These are phyloP conservation scores for Microdochium trichocladiopsis DNA, from an alignment of 2,329 filamentous ascomycete genomes.

Conservation along the genomic window DNA sequence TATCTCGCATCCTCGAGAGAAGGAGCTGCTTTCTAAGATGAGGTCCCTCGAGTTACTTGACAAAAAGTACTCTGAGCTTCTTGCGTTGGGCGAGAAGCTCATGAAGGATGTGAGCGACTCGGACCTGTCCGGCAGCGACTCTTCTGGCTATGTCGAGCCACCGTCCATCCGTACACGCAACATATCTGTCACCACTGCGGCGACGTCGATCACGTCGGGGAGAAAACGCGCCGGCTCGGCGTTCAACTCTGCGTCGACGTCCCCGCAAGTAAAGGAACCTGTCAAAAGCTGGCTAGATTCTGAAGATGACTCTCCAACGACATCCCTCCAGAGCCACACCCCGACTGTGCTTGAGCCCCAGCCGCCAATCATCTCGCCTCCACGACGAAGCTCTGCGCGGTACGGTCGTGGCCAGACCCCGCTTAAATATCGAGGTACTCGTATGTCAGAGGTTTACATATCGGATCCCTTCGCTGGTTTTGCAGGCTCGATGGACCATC, in stretches of 20 bases:
- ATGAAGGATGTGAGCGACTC: conserved; percentile 16
- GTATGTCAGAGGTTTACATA: background rate
- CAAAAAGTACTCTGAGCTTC: conserved; percentile 14
- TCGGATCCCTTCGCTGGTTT: background rate
- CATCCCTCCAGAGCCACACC: background rate
- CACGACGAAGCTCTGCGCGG: background rate
- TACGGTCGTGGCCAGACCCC: background rate
- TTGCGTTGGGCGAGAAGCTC: conserved; percentile 10
- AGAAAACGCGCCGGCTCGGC: conserved; percentile 17
- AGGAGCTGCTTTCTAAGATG: conserved; percentile 8
- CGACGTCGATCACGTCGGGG: conserved; percentile 30
- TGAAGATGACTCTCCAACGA: conserved; percentile 3
- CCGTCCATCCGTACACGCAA: conserved; percentile 23
- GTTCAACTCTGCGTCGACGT: conserved; percentile 10
- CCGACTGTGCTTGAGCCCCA: background rate
- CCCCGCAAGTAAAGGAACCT: conserved; percentile 11
- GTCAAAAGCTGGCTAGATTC: conserved; percentile 22
- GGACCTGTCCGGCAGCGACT: conserved; percentile 24
- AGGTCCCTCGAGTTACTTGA: conserved; percentile 15
- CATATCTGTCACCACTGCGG: conserved; percentile 29
- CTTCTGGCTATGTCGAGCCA: conserved; percentile 25
- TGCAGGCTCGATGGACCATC: background rate
- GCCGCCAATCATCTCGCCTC: background rate
- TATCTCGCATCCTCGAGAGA: conserved; percentile 8
- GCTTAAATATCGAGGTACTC: background rate